These are phyloP conservation scores for Talaromyces adpressus DNA, from an alignment of 495 filamentous ascomycete species.

Conservation along the genomic window DNA sequence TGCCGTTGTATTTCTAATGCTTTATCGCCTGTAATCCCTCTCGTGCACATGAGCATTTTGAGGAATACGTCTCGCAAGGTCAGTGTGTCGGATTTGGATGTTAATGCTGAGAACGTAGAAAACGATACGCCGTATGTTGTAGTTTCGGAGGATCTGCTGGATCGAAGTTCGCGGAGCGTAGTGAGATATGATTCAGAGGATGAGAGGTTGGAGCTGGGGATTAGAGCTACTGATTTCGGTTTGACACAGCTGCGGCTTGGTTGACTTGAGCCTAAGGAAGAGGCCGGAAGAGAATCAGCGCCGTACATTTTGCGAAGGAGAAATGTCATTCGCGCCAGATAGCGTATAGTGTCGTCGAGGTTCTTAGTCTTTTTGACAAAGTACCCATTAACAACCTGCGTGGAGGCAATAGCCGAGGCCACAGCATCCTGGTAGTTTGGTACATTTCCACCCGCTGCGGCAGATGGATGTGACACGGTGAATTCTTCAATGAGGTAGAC, in stretches of 20 bases:
- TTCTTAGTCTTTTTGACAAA: conserved; percentile 73
- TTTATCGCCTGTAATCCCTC: conserved; percentile 72
- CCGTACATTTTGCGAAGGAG: conserved; percentile 61
- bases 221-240: conserved; percentile 32
- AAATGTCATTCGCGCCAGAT: conserved; percentile 68
- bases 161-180: conserved; percentile 49
- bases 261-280: conserved; percentile 7
- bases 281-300: conserved; percentile 9
- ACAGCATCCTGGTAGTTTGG: conserved; percentile 56
- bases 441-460: conserved; percentile 23
- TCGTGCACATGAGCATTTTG: conserved; percentile 84
- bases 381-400: conserved; percentile 75
- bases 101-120: conserved; percentile 60
- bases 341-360: conserved; percentile 75
- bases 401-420: conserved; percentile 67
- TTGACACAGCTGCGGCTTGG: conserved; percentile 20
- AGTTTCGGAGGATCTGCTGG: conserved; percentile 30
- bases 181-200: conserved; percentile 61
- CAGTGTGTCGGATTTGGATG: conserved; percentile 66
- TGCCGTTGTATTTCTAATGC: conserved; percentile 70
- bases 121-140: conserved; percentile 62
- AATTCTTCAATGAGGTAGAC: conserved; percentile 79
- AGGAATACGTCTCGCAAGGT: conserved; percentile 70
- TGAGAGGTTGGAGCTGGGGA: conserved; percentile 61
- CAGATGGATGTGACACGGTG: conserved; percentile 36